Conservation (phyloP, 176 grass and related monocot genomes). For the Ensete ventricosum region DNA sequence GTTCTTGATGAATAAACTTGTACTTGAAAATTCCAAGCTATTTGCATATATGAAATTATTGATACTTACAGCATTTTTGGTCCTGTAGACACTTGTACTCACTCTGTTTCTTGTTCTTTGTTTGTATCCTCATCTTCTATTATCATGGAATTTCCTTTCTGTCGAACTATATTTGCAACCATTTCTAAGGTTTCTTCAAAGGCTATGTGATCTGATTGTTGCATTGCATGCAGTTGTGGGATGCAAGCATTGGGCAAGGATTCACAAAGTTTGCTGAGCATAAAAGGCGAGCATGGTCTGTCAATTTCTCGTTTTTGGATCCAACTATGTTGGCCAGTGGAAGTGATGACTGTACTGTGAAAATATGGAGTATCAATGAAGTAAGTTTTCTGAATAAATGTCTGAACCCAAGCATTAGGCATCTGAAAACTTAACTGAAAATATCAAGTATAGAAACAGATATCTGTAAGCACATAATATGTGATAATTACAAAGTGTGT, state of each 20-base stretch:
- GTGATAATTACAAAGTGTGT: not conserved
- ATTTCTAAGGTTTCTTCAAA: not conserved
- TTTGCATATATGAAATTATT: too few species aligned
- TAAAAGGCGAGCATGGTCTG: conserved; percentile 89
- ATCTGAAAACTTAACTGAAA: not conserved
- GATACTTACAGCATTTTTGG: not conserved
- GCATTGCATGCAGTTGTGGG: conserved; percentile 79
- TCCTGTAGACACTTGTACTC: not conserved
- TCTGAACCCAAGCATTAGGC: not conserved
- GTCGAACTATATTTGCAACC: not conserved
- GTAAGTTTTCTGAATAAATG: conserved; percentile 29
- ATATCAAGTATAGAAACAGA: not conserved
- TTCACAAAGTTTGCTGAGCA: conserved; percentile 72
- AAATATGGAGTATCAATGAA: conserved; percentile 98
- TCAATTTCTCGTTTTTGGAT: conserved; percentile 87
- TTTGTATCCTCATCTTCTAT: not conserved
- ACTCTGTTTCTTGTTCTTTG: not conserved
- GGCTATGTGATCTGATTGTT: not conserved
- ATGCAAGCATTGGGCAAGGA: conserved; percentile 90
- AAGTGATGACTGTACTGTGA: conserved; percentile 86
- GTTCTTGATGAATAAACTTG: too few species aligned
- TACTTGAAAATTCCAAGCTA: too few species aligned
- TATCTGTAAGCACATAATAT: not conserved
- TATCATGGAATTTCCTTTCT: not conserved
- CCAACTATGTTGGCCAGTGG: conserved; percentile 91